Evolutionary conservation across 2,329 filamentous ascomycete genomes (phyloP).

Genomic region (Epichloe amarillans): DNA sequence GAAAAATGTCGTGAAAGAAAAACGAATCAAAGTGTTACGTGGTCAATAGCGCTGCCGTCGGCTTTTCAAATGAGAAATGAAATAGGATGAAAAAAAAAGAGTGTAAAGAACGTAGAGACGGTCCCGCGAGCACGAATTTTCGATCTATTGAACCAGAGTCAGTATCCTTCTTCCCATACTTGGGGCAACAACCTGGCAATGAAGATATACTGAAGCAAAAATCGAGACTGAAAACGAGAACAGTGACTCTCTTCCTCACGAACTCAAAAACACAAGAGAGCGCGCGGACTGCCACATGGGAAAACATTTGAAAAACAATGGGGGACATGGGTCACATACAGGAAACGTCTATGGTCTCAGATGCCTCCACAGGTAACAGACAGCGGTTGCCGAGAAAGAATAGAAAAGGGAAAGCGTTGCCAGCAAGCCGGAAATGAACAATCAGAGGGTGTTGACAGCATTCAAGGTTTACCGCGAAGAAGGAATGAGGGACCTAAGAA

Average conservation of each 20-base stretch:
- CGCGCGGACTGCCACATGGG: background rate
- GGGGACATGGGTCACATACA: conserved; percentile 3
- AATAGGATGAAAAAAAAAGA: background rate
- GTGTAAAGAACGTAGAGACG: background rate
- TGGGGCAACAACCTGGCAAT: background rate
- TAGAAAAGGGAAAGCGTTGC: background rate
- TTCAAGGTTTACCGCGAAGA: background rate
- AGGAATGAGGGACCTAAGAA: background rate
- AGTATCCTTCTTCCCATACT: background rate
- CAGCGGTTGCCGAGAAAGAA: background rate
- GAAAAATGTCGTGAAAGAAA: background rate
- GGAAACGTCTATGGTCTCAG: conserved; percentile 2
- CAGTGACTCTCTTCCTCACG: background rate
- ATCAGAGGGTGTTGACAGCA: background rate
- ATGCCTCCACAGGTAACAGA: background rate
- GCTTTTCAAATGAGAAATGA: background rate
- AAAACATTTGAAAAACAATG: background rate
- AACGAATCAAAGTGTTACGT: background rate
- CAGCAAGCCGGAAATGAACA: background rate
- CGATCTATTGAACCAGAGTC: background rate
- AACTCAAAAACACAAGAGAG: background rate
- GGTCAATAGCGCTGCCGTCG: background rate
- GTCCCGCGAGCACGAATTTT: background rate
- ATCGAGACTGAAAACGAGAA: background rate
- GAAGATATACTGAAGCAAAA: background rate